Base-by-base conservation (phyloP, 2,329 filamentous ascomycete species). In the Aspergillus chevalieri region DNA sequence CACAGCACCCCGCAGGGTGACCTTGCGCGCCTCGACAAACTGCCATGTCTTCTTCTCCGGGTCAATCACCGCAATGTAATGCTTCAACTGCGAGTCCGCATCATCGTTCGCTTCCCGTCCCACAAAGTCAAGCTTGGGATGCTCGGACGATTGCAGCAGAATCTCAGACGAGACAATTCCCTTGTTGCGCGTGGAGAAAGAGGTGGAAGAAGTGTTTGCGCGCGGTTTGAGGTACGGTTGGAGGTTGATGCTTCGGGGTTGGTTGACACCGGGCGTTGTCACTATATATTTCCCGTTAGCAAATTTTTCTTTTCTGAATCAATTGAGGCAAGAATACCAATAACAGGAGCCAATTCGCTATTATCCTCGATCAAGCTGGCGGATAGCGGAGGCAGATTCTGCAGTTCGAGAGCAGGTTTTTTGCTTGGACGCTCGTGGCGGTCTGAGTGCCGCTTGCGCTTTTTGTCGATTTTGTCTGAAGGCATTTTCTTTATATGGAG, bases 61-160 rank as follows among this genome's bases (percentile, higher is more conserved):
- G 53, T 85, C 80, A 57, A 76, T 82, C 41, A 85, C 70, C 46
- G 78, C 82, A 51, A 84, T 65, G 56, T 84, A 85, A 66, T 85
- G 80, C 56, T 78, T 78, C 49, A 80, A 64, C 52, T 77, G 68
- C 26, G 73, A 74, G 50, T 81, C 76, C 45, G 75, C 70, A 38
- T 73, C 69, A 48, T 79, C 75, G 51, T 76, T 73, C 24, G 68
- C 69, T 57, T 75, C 73, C 33, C 70, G 71, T 19, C 78, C 82
- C 17, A 74, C 72, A 57, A 82, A 84, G 65, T 84, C 80, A 47
- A 85, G 72, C 47, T 76, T 79, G 12, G 78, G 71, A 55, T 85
- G 82, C 44, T 77, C 70, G 22, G 80, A 82, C 5, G 81, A 82
- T 52, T 84, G 81, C 8, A 84, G 73, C 33, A 84, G 73, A 6